phyloP scores from a whole-genome alignment of 2,329 filamentous ascomycete species.

The Xylaria sp. region DNA sequence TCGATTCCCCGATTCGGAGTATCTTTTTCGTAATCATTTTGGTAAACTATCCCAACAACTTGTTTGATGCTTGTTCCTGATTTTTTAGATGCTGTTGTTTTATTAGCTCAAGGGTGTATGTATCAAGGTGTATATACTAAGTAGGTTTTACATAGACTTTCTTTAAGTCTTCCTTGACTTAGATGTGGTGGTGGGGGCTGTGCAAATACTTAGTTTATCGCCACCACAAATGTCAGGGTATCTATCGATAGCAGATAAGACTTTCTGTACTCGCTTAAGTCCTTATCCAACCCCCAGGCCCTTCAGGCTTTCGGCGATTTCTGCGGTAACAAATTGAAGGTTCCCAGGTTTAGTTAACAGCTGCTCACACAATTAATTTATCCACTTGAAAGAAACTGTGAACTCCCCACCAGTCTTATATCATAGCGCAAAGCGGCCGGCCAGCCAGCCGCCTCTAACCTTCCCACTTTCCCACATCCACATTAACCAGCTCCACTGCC shows the following conservation, averaged over 20 bases:
- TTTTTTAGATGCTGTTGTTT: too few species aligned
- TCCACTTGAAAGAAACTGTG: conserved; percentile 24
- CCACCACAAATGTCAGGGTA: background rate
- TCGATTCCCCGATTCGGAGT: conserved; percentile 50
- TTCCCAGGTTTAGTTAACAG: background rate
- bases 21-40: background rate
- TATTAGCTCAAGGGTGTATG: too few species aligned
- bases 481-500: conserved; percentile 24
- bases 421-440: background rate
- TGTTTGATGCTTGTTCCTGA: too few species aligned
- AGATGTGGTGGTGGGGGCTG: background rate
- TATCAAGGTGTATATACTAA: too few species aligned
- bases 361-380: conserved; percentile 26
- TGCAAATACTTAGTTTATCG: background rate
- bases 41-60: too few species aligned
- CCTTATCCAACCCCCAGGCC: conserved; percentile 19
- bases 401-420: conserved; percentile 28
- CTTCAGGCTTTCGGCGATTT: conserved; percentile 3
- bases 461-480: conserved; percentile 12
- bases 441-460: background rate
- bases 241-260: conserved; percentile 31
- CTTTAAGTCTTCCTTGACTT: too few species aligned
- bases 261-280: conserved; percentile 22
- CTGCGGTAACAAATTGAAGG: background rate
- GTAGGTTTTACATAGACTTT: too few species aligned